Percentiles rank a stretch among this genome's conserved stretches.
Conservation (phyloP, 352 stramenopile genomes). For the Halophytophthora batemanensis region DNA sequence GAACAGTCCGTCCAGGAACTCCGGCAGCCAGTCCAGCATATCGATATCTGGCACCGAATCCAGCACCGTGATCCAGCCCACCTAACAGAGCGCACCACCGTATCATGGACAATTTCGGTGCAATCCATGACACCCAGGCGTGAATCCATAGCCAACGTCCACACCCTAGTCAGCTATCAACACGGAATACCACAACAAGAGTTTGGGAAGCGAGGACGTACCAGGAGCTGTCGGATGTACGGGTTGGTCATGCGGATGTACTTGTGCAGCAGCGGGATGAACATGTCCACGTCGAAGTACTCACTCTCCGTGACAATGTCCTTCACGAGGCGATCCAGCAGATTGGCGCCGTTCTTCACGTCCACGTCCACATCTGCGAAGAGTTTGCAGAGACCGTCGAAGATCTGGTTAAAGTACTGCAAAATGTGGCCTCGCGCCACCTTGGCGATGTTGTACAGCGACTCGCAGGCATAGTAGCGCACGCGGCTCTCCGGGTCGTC, state of each 20-base stretch:
- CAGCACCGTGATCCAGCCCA: constrained; percentile 98
- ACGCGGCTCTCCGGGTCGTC: constrained; percentile 98
- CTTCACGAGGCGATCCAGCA: constrained; percentile 93
- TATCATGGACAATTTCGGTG: constrained; percentile 19
- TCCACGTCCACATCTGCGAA: constrained; percentile 99
- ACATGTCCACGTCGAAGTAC: constrained; percentile 98
- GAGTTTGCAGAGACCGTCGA: constrained; percentile 94
- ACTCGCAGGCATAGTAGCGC: constrained; percentile 99
- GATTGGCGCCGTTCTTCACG: constrained; percentile 96
- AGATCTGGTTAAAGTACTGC: constrained; percentile 99
- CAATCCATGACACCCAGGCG: not conserved
- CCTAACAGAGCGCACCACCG: no score
- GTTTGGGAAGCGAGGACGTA: constrained; percentile 17
- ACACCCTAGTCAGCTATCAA: not conserved
- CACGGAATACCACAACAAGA: not conserved
- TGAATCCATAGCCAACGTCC: not conserved
- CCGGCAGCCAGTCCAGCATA: constrained; percentile 97
- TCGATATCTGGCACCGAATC: constrained; percentile 99
- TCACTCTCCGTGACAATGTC: constrained; percentile 99
- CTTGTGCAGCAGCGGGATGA: constrained; percentile 98
- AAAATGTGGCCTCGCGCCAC: constrained; percentile 93
- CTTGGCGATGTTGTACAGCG: constrained; percentile 99
- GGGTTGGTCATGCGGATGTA: constrained; percentile 99
- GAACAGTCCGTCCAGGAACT: constrained; percentile 99
- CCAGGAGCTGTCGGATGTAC: constrained; percentile 98